phyloP scores from a whole-genome alignment of 306 rosid species.

The Vicia sativa region DNA sequence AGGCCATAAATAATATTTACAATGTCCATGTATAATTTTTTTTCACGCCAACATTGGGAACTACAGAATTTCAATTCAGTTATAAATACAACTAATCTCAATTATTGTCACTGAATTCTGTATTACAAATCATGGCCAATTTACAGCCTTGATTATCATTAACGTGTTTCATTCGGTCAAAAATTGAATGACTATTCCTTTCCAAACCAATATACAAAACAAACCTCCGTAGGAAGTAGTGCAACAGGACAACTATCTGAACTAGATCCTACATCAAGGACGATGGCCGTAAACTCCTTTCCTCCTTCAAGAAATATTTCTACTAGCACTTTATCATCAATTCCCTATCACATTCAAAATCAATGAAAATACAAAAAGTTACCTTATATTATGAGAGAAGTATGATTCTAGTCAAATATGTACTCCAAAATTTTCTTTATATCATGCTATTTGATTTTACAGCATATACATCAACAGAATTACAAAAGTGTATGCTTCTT shows the following conservation, averaged over 20 bases:
- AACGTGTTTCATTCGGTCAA: constrained; percentile 10
- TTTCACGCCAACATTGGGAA: not conserved
- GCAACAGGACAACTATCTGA: constrained; percentile 76
- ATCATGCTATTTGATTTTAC: constrained; percentile 20
- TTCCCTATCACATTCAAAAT: constrained; percentile 61
- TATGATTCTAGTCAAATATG: constrained; percentile 27
- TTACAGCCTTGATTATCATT: constrained; percentile 12
- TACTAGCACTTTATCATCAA: constrained; percentile 78
- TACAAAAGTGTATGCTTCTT: not conserved
- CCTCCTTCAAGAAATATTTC: constrained; percentile 97
- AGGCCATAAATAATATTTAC: constrained; percentile 4
- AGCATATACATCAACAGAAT: constrained; percentile 11
- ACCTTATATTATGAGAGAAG: constrained; percentile 7
- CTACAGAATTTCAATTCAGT: constrained; percentile 1
- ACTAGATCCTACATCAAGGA: constrained; percentile 90
- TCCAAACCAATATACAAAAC: not conserved
- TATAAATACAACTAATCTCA: not conserved
- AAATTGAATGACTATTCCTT: not conserved
- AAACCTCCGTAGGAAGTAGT: constrained; percentile 89
- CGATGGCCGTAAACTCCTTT: constrained; percentile 92
- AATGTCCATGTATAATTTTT: not conserved
- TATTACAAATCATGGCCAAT: not conserved
- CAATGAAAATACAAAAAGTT: constrained; percentile 26
- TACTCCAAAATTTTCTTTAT: not conserved
- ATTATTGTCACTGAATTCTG: constrained; percentile 29